Conservation (phyloP, 257 asterid genomes). For the Solanum habrochaites region DNA sequence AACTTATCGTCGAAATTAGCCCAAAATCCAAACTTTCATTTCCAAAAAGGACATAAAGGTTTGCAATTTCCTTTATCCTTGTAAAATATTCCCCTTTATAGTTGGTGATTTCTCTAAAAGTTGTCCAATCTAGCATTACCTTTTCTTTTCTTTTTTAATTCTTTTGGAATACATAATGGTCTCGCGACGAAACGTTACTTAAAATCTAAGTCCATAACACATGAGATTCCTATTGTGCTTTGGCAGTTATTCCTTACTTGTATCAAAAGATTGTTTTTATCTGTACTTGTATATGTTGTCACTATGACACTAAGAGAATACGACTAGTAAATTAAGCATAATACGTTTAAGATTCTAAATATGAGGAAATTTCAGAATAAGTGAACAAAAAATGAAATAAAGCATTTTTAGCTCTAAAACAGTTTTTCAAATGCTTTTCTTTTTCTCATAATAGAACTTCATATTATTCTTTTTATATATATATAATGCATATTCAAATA, state of each 20-base stretch:
- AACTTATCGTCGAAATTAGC: neutral
- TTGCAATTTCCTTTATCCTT: neutral
- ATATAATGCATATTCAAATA: too few species aligned
- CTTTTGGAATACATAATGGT: neutral
- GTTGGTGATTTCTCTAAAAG: neutral
- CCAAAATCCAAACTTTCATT: neutral
- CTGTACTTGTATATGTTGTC: neutral
- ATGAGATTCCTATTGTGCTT: neutral
- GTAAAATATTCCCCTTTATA: neutral
- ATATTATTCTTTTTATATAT: too few species aligned
- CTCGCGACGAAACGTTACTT: too few species aligned
- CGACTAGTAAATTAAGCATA: neutral
- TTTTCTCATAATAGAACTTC: too few species aligned
- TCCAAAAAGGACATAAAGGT: neutral
- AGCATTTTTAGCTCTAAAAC: too few species aligned
- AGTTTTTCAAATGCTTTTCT: too few species aligned
- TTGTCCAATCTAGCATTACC: neutral
- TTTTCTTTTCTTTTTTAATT: neutral
- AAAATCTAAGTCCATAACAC: too few species aligned
- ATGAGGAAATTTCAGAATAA: too few species aligned
- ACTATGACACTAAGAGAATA: neutral
- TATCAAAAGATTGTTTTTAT: neutral
- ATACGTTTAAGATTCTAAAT: too few species aligned
- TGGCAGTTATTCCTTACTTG: neutral
- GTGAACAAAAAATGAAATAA: too few species aligned